phyloP scores from a whole-genome alignment of 768 basidiomycete species.

The Dioszegia hungarica region DNA sequence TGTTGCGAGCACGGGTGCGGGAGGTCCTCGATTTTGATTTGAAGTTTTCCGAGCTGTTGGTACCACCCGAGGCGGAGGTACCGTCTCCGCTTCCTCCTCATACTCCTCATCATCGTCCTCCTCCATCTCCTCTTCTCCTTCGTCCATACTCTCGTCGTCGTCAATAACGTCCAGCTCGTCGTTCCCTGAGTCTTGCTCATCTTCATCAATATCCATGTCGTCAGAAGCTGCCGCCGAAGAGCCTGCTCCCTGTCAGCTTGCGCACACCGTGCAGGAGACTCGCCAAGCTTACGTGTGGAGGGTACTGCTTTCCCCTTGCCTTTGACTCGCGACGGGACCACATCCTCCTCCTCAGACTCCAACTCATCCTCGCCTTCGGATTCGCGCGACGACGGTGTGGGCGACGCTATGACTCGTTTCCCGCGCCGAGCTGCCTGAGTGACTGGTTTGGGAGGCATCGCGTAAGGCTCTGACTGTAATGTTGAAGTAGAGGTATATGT shows the following conservation, averaged over 20 bases:
- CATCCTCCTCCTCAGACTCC: slow-evolving; percentile 16
- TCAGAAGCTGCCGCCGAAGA: slow-evolving; percentile 7
- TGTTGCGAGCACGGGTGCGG: not conserved
- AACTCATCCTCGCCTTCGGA: slow-evolving; percentile 15
- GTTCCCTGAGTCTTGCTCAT: not conserved
- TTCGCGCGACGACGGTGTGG: slow-evolving; percentile 9
- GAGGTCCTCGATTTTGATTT: not conserved
- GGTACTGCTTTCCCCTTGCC: slow-evolving; percentile 4
- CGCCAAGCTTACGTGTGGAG: not conserved
- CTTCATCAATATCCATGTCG: slow-evolving; percentile 13
- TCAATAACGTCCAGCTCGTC: not conserved
- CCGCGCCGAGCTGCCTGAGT: slow-evolving; percentile 14
- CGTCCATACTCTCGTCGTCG: slow-evolving; percentile 9
- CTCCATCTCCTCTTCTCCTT: slow-evolving; percentile 11
- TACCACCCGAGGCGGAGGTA: not conserved
- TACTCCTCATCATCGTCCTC: slow-evolving; percentile 3
- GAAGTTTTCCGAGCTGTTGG: not conserved
- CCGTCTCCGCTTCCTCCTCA: not conserved
- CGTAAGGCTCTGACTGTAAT: too few species aligned
- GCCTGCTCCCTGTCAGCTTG: slow-evolving; percentile 1
- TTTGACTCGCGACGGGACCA: slow-evolving; percentile 3
- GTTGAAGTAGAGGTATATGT: not conserved
- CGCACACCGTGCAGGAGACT: not conserved
- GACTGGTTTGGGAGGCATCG: slow-evolving; percentile 6
- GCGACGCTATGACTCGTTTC: slow-evolving; percentile 26